Conservation (phyloP, 1,139 yeast species). For the Candida pseudoviswanathii region DNA sequence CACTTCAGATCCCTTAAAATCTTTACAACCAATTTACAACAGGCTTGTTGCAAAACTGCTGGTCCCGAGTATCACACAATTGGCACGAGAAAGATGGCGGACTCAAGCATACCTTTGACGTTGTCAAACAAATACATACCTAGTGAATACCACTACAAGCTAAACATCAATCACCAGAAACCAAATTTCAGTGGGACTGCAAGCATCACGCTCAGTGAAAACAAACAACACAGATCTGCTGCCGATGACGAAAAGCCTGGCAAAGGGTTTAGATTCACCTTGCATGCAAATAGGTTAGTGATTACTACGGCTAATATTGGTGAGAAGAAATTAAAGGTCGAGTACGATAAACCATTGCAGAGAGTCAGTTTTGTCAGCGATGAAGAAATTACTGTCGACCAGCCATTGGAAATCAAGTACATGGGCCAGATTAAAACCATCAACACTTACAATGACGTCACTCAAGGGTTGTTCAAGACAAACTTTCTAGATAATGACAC, state of each 20-base stretch:
- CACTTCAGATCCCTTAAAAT: too few species aligned
- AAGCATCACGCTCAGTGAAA: conserved; percentile 32
- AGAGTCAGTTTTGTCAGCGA: conserved; percentile 25
- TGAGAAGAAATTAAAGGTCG: conserved; percentile 27
- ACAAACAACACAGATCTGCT: conserved; percentile 14
- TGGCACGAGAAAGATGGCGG: background rate
- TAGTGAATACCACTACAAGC: conserved; percentile 39
- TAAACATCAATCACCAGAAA: conserved; percentile 50
- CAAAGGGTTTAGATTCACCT: conserved; percentile 21
- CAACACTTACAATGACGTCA: conserved; percentile 56
- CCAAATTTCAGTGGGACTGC: conserved; percentile 58
- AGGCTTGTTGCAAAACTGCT: conserved; percentile 9
- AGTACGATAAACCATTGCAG: conserved; percentile 42
- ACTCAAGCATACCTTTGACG: conserved; percentile 17
- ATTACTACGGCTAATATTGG: conserved; percentile 27
- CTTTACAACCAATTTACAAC: background rate
- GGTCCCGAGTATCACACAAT: background rate
- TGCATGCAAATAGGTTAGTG: conserved; percentile 34
- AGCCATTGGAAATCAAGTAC: conserved; percentile 26
- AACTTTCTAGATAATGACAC: conserved; percentile 54
- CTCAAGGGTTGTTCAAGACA: conserved; percentile 70
- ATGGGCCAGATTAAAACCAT: conserved; percentile 60
- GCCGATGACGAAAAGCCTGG: background rate
- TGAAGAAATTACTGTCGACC: conserved; percentile 9
- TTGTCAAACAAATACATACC: conserved; percentile 43